These are phyloP conservation scores for Solanum peruvianum DNA, from an alignment of 257 asterid genomes.

Conservation along the genomic window DNA sequence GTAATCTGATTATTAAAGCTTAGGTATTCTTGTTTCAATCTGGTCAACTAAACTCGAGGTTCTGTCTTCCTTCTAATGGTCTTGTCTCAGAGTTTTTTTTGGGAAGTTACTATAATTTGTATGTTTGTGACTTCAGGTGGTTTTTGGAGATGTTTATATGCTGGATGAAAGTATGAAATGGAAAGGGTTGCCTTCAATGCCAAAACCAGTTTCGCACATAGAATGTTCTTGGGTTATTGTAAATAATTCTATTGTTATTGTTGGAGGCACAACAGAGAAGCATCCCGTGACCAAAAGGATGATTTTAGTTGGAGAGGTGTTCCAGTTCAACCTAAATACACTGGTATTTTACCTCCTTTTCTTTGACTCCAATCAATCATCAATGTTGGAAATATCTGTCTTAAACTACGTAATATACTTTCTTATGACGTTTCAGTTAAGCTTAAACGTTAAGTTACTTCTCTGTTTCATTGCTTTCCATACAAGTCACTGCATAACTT, in stretches of 20 bases:
- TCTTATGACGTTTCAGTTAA: background rate
- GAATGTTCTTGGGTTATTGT: constrained; percentile 53
- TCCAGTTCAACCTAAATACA: constrained; percentile 41
- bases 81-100: background rate
- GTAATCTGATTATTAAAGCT: background rate
- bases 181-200: constrained; percentile 47
- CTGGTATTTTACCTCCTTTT: constrained; percentile 19
- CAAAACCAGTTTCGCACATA: constrained; percentile 63
- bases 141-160: constrained; percentile 69
- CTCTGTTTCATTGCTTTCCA: background rate
- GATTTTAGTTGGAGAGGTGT: constrained; percentile 67
- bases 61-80: background rate
- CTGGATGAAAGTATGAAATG: constrained; percentile 48
- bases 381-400: background rate
- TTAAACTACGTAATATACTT: background rate
- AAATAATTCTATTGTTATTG: constrained; percentile 44
- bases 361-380: background rate
- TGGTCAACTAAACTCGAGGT: background rate
- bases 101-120: background rate
- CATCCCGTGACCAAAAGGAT: constrained; percentile 64
- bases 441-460: background rate
- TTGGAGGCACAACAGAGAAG: constrained; percentile 74
- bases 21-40: background rate
- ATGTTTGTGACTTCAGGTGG: constrained; percentile 27
- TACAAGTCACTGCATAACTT: background rate